These are phyloP conservation scores for Mycena vitilis DNA, from an alignment of 768 basidiomycete genomes.

Conservation along the genomic window DNA sequence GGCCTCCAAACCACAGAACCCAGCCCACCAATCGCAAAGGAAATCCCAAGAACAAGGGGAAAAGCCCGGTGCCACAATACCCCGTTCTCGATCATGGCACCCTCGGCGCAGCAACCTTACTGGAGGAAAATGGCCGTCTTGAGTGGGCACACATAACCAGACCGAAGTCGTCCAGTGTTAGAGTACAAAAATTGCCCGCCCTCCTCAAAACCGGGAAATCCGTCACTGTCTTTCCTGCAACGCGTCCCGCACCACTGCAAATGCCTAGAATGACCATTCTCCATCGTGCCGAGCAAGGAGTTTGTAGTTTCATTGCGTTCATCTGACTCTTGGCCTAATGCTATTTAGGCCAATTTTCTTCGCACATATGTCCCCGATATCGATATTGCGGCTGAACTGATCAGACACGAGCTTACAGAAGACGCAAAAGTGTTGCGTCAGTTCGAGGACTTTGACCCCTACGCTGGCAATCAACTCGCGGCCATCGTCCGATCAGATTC, in stretches of 20 bases:
- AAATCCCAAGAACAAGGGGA: conserved; percentile 47
- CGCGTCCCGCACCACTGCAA: conserved; percentile 52
- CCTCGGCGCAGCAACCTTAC: conserved; percentile 67
- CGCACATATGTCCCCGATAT: conserved; percentile 78
- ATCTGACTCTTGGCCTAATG: conserved; percentile 10
- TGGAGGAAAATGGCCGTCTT: conserved; percentile 54
- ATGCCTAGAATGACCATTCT: conserved; percentile 47
- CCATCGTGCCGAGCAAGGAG: conserved; percentile 76
- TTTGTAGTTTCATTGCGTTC: conserved; percentile 40
- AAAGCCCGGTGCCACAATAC: conserved; percentile 50
- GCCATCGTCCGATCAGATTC: conserved; percentile 46
- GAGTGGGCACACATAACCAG: conserved; percentile 64
- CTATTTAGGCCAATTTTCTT: conserved; percentile 73
- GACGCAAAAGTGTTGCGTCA: conserved; percentile 52
- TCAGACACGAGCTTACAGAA: conserved; percentile 64
- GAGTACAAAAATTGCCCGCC: not conserved
- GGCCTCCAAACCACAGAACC: conserved; percentile 65
- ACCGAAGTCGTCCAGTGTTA: conserved; percentile 41
- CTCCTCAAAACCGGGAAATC: conserved; percentile 44
- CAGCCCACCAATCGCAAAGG: conserved; percentile 35
- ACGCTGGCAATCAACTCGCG: conserved; percentile 65
- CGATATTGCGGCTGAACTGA: conserved; percentile 76
- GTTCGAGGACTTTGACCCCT: conserved; percentile 66
- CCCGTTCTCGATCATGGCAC: conserved; percentile 69
- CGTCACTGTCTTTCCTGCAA: conserved; percentile 68